Evolutionary conservation across 768 basidiomycete species (phyloP).

Genomic region (Holtermannia corniformis): DNA sequence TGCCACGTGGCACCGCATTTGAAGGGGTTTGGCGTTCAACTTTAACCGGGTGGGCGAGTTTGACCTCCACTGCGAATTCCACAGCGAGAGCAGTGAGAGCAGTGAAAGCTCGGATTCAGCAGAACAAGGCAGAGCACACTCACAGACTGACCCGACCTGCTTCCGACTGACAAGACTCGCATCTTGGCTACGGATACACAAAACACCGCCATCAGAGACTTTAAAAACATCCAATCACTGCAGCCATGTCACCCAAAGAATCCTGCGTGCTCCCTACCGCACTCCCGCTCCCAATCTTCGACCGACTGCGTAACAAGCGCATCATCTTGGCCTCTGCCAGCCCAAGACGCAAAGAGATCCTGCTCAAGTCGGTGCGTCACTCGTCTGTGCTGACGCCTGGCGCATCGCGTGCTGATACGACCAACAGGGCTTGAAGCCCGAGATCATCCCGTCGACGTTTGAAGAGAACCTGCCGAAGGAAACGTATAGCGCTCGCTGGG

Average conservation of each 20-base stretch:
- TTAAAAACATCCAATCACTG: too few relatives aligned
- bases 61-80: too few relatives aligned
- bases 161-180: too few relatives aligned
- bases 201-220: too few relatives aligned
- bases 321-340: slow-evolving; percentile 80
- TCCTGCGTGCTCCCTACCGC: slow-evolving; percentile 35
- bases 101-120: too few relatives aligned
- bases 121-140: too few relatives aligned
- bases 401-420: neutral
- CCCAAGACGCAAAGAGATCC: slow-evolving; percentile 73
- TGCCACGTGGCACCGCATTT: too few relatives aligned
- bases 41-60: too few relatives aligned
- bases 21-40: too few relatives aligned
- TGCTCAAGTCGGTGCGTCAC: slow-evolving; percentile 39
- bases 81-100: too few relatives aligned
- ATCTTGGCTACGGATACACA: too few relatives aligned
- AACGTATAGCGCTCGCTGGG: slow-evolving; percentile 56
- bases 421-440: slow-evolving; percentile 54
- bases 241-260: slow-evolving; percentile 10
- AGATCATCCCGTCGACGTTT: slow-evolving; percentile 67
- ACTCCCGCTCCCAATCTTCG: slow-evolving; percentile 39
- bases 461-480: slow-evolving; percentile 62
- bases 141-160: too few relatives aligned
- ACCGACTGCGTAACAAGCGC: slow-evolving; percentile 64
- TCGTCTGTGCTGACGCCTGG: neutral